phyloP scores from a whole-genome alignment of 352 stramenopile species.

The Sclerospora graminicola region DNA sequence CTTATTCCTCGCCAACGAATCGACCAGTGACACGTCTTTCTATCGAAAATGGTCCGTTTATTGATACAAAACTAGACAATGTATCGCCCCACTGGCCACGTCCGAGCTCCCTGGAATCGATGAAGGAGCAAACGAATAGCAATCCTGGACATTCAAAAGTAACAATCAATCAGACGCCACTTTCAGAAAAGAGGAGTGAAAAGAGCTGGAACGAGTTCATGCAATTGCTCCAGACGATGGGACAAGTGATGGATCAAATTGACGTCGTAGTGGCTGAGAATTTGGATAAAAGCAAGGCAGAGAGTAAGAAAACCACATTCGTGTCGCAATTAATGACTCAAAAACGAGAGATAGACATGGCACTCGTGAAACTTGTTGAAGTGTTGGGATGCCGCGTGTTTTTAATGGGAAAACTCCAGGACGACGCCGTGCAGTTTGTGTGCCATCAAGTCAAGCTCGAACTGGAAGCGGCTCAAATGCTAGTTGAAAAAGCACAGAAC shows the following conservation, averaged over 20 bases:
- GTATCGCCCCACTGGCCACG: too few relatives aligned
- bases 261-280: slow-evolving; percentile 19
- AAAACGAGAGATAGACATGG: slow-evolving; percentile 30
- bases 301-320: slow-evolving; percentile 2
- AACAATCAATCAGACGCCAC: too few relatives aligned
- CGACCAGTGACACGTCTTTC: too few relatives aligned
- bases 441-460: slow-evolving; percentile 21
- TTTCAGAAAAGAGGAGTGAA: too few relatives aligned
- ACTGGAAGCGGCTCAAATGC: slow-evolving; percentile 13
- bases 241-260: slow-evolving; percentile 17
- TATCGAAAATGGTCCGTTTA: too few relatives aligned
- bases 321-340: slow-evolving; percentile 30
- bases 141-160: too few relatives aligned
- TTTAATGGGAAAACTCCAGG: slow-evolving; percentile 19
- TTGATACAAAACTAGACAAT: too few relatives aligned
- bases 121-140: too few relatives aligned
- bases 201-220: slow-evolving; percentile 29
- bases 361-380: slow-evolving; percentile 23
- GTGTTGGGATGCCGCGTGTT: slow-evolving; percentile 23
- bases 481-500: slow-evolving; percentile 16
- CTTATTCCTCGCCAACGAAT: too few relatives aligned
- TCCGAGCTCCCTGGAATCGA: too few relatives aligned
- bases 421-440: slow-evolving; percentile 27
- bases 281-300: slow-evolving; percentile 13
- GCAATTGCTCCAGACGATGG: slow-evolving; percentile 22